These are phyloP conservation scores for Drechslerella dactyloides DNA, from an alignment of 2,329 filamentous ascomycete genomes.

Conservation along the genomic window DNA sequence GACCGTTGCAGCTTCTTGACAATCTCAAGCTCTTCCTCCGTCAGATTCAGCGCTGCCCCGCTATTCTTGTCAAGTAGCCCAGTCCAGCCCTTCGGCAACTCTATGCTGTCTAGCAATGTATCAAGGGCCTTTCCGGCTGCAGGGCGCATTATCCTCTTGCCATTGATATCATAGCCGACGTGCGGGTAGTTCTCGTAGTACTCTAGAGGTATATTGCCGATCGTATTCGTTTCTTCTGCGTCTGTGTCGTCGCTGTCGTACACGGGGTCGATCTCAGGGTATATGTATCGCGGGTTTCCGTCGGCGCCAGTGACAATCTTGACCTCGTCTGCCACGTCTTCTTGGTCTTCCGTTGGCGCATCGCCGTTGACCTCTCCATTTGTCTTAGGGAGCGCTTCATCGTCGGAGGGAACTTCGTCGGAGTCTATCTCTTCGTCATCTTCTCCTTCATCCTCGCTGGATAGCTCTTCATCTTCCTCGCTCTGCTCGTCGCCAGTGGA, in stretches of 20 bases:
- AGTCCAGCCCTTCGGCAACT: constrained; percentile 96
- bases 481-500: constrained; percentile 66
- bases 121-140: constrained; percentile 93
- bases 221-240: constrained; percentile 81
- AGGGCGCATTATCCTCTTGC: constrained; percentile 95
- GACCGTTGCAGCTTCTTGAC: constrained; percentile 87
- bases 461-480: constrained; percentile 61
- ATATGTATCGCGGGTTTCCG: constrained; percentile 87
- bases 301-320: constrained; percentile 80
- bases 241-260: constrained; percentile 97
- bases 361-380: constrained; percentile 59
- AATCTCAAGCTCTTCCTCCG: constrained; percentile 84
- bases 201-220: constrained; percentile 88
- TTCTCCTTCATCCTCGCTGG: constrained; percentile 65
- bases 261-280: constrained; percentile 88
- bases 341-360: constrained; percentile 58
- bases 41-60: constrained; percentile 88
- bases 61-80: constrained; percentile 92
- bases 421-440: constrained; percentile 61
- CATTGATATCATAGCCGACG: constrained; percentile 98
- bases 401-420: constrained; percentile 62
- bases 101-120: constrained; percentile 92
- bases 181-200: constrained; percentile 99
- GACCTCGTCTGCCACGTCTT: constrained; percentile 63
- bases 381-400: constrained; percentile 59